These are phyloP conservation scores for Rhodotorula sp. DNA, from an alignment of 1,284 basidiomycete genomes.

Conservation along the genomic window DNA sequence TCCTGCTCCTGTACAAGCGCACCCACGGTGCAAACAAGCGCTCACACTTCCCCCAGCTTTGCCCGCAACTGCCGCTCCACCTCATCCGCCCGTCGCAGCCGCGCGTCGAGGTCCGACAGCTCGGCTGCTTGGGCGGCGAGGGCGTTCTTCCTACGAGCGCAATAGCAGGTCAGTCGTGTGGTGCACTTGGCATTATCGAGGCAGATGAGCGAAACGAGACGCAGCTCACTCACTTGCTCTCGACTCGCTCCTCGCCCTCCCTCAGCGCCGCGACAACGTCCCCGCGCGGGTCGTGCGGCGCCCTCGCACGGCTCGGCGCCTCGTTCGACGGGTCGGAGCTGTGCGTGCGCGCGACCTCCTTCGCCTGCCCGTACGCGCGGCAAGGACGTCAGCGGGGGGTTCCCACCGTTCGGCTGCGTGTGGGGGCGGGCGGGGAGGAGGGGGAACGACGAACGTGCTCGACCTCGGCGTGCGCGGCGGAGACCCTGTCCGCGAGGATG, in stretches of 20 bases:
- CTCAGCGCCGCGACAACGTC: background rate
- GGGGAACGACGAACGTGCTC: constrained; percentile 7
- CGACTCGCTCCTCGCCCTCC: background rate
- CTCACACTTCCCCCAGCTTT: constrained; percentile 5
- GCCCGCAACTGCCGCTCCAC: constrained; percentile 9
- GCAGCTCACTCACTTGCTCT: constrained; percentile 7
- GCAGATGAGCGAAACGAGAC: background rate
- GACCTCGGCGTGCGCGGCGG: constrained; percentile 6
- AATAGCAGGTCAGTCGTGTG: too few species aligned
- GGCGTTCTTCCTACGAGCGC: background rate
- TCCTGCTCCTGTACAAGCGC: too few species aligned
- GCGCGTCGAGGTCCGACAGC: constrained; percentile 16
- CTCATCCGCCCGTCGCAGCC: constrained; percentile 9
- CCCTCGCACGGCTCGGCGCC: background rate
- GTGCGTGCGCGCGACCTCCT: background rate
- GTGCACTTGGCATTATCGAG: too few species aligned
- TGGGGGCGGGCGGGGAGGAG: background rate
- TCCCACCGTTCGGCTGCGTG: background rate
- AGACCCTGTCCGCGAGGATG: background rate
- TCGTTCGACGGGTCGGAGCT: background rate
- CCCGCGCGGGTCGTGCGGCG: background rate
- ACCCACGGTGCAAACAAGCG: background rate
- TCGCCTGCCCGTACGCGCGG: background rate
- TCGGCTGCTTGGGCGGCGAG: constrained; percentile 11
- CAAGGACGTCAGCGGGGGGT: background rate